These are phyloP conservation scores for Prunus fruticosa DNA, from an alignment of 306 rosid species.

Conservation along the genomic window DNA sequence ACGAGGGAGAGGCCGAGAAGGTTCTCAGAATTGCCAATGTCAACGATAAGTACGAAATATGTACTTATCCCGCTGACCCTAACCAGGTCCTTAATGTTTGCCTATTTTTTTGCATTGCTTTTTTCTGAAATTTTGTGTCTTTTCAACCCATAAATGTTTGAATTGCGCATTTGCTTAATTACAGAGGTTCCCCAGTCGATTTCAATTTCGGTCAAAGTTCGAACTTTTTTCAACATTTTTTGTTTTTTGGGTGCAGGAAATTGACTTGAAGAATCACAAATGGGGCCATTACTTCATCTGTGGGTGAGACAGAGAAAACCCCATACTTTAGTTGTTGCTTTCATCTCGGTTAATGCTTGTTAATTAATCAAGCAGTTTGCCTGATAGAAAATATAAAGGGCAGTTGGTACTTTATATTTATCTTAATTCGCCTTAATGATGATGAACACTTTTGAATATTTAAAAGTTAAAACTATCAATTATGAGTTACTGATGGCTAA, in stretches of 20 bases:
- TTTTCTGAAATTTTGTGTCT: no score
- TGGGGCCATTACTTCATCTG: constrained; percentile 99
- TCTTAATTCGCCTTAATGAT: no score
- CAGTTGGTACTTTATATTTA: neutral
- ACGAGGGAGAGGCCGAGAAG: constrained; percentile 29
- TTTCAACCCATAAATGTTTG: neutral
- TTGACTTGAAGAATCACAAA: constrained; percentile 85
- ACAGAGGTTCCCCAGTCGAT: neutral
- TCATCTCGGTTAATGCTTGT: neutral
- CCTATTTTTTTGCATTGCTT: no score
- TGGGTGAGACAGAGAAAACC: constrained; percentile 54
- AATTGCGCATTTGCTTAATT: neutral
- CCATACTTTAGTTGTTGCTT: neutral
- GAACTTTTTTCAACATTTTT: neutral
- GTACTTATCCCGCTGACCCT: constrained; percentile 89
- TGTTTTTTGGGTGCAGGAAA: constrained; percentile 43
- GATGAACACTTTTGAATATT: neutral
- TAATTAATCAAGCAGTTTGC: neutral
- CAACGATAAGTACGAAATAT: constrained; percentile 60
- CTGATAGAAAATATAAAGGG: neutral
- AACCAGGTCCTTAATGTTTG: constrained; percentile 45
- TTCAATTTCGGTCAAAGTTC: neutral
- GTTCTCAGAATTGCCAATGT: constrained; percentile 74
- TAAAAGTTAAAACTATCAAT: neutral
- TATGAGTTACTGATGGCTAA: no score